phyloP scores from a whole-genome alignment of 768 basidiomycete genomes.

The Pisolithus marmoratus region DNA sequence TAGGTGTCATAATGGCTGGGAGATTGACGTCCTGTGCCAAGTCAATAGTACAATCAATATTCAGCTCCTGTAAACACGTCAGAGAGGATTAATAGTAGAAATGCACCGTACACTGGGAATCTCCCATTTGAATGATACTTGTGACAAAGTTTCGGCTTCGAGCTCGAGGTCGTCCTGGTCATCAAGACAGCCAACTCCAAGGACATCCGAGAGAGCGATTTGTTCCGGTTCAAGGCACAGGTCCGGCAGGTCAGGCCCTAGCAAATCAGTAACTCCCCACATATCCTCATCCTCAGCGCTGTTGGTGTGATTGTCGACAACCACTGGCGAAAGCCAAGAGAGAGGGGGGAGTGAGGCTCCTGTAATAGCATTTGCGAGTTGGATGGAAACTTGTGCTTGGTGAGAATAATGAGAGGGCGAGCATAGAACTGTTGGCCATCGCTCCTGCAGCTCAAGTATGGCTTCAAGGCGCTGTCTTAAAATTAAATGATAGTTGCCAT shows the following conservation, averaged over 20 bases:
- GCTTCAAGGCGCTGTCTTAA: constrained; percentile 4
- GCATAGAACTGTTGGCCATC: constrained; percentile 17
- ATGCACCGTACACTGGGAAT: neutral
- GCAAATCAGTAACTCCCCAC: neutral
- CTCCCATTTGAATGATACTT: neutral
- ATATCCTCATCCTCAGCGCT: neutral
- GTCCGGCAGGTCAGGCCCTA: neutral
- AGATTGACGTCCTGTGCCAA: neutral
- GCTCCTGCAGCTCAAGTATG: constrained; percentile 9
- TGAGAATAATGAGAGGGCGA: constrained; percentile 2
- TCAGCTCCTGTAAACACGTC: neutral
- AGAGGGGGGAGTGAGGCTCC: neutral
- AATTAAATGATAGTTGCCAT: neutral
- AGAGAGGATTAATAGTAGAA: neutral
- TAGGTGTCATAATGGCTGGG: neutral
- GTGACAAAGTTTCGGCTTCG: neutral
- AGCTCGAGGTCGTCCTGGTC: neutral
- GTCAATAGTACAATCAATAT: neutral
- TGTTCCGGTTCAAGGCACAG: neutral
- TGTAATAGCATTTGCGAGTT: neutral
- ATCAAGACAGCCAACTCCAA: neutral
- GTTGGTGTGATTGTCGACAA: neutral
- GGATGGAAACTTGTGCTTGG: constrained; percentile 7
- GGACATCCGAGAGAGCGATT: neutral
- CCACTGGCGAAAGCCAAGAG: neutral